Base-by-base conservation (phyloP, 2,329 filamentous ascomycete genomes). In the Neocatenulostroma microsporum region DNA sequence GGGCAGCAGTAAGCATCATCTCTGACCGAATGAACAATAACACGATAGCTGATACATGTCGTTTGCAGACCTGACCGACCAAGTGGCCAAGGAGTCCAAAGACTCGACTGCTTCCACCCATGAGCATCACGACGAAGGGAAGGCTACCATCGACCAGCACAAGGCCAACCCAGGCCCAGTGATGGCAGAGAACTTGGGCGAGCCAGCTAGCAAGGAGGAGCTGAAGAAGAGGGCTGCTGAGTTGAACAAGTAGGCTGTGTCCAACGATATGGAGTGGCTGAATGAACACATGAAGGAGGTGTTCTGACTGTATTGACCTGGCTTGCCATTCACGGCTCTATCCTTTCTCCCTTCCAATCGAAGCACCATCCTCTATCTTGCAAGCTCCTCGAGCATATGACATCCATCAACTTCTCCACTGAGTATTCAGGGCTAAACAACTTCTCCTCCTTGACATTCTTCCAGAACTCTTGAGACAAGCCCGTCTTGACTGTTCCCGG, bases 401-500 rank as follows among this genome's bases (percentile, higher is more conserved):
- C 75, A 21, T 71, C 64, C 18, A 80, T 57, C 61, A 91, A 61
- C 56, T 69, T 73, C 62, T 75, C 73, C 0, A 75, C 83, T 14
- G 81, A 77, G 52, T 73, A 79, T 42, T 80, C 77, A 1, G 76
- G 68, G 41, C 69, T 74, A 48, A 89, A 79, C 47, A 91, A 62
- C 58, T 80, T 78, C 47, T 73, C 68, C 30, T 68, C 61, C 50
- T 68, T 67, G 27, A 82, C 77, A 26, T 68, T 74, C 0, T 54
- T 66, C 84, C 83, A 89, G 54, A 84, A 91, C 28, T 78, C 77
- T 51, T 68, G 71, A 45, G 78, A 85, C 43, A 93, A 62, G 8
- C 73, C 78, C 34, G 84, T 91, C 64, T 73, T 78, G 32, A 91
- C 84, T 1, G 84, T 91, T 3, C 85, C 84, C 1, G 85, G 85